These are phyloP conservation scores for Trapa bicornis DNA, from an alignment of 345 rosid species.

Conservation along the genomic window DNA sequence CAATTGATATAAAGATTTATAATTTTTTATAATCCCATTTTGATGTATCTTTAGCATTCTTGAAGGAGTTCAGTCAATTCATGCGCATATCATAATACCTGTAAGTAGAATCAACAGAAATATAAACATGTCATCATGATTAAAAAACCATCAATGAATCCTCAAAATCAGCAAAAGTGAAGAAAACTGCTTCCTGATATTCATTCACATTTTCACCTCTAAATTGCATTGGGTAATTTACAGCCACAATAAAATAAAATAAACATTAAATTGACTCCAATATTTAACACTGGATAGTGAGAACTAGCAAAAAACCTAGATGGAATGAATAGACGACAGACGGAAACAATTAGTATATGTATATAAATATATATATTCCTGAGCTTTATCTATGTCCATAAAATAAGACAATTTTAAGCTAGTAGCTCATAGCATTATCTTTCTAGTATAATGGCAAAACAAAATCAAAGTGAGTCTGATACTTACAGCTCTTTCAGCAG, in stretches of 20 bases:
- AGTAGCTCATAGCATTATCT: background rate
- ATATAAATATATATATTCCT: background rate
- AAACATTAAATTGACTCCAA: no score
- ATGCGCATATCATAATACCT: no score
- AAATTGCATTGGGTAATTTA: background rate
- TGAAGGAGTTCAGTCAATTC: no score
- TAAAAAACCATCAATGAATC: no score
- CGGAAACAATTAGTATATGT: background rate
- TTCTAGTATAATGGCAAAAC: background rate
- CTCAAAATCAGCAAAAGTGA: no score
- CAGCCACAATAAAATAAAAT: background rate
- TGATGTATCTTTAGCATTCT: no score
- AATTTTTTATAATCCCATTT: no score
- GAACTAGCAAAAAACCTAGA: background rate
- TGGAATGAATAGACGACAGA: background rate
- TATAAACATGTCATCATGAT: no score
- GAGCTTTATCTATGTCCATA: background rate
- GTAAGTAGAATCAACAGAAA: no score
- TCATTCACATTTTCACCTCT: background rate
- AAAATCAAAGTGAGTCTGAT: background rate
- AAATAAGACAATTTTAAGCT: background rate
- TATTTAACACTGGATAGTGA: background rate
- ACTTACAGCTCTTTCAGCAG: constrained; percentile 99
- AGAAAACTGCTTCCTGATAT: no score
- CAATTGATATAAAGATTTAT: no score